phyloP scores from a whole-genome alignment of 2,329 filamentous ascomycete genomes.

The Alternaria gansuensis region DNA sequence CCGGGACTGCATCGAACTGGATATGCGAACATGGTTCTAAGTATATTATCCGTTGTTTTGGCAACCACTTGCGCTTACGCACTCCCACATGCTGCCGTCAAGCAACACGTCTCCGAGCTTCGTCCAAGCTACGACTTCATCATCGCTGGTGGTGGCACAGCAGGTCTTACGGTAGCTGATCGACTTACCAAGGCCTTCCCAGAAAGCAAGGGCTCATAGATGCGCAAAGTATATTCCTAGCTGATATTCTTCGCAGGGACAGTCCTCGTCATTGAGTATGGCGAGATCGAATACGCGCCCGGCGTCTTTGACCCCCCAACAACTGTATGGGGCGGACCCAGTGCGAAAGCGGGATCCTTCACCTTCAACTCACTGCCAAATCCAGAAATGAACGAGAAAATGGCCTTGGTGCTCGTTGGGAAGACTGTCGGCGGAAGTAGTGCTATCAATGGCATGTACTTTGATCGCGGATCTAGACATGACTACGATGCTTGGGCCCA shows the following conservation, averaged over 20 bases:
- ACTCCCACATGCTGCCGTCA: conserved; percentile 3
- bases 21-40: not conserved
- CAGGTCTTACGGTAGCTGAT: conserved; percentile 28
- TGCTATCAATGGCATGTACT: conserved; percentile 21
- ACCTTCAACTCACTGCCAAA: conserved; percentile 18
- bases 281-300: conserved; percentile 6
- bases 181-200: conserved; percentile 24
- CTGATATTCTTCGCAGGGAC: not conserved
- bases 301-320: conserved; percentile 10
- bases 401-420: conserved; percentile 9
- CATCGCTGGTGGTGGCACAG: conserved; percentile 28
- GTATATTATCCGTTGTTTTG: not conserved
- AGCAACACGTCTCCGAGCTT: conserved; percentile 9
- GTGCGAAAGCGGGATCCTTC: not conserved
- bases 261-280: conserved; percentile 23
- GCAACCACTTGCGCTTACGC: not conserved
- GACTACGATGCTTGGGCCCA: conserved; percentile 25
- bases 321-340: not conserved
- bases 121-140: conserved; percentile 26
- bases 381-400: conserved; percentile 7
- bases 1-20: not conserved
- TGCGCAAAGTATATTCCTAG: not conserved
- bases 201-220: not conserved
- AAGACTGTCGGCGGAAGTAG: conserved; percentile 24
- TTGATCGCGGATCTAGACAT: conserved; percentile 14